Evolutionary conservation across 208 protist genomes (phyloP), one percentile per base, ranked within the genome.

Genomic region (Trypanosoma platydactyli): DNA sequence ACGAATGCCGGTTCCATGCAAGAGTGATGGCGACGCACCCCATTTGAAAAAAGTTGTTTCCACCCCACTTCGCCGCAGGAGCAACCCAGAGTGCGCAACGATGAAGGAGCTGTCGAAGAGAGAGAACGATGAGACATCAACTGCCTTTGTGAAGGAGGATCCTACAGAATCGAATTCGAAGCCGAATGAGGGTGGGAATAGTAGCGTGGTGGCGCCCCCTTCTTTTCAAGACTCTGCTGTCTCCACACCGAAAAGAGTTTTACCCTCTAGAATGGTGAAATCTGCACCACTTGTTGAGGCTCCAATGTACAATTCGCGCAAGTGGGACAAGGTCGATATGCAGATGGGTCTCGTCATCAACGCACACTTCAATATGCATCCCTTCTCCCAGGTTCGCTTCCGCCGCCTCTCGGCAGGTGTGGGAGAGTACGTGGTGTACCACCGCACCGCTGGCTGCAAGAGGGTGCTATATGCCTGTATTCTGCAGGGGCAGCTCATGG

Each of bases 361-460:
- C 44, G 64, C 51, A 29, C 71, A 89, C 67, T 93, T 88, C 68
- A 40, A 24, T 22, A n/a, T 30, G 7, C 40, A 77, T 60, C 68
- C 76, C 11, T 5, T 59, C 20, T 84, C 77, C 15, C 64, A 70
- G 20, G 79, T 79, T 80, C 83, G 84, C 22, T 80, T 93, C 48
- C 79, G 74, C 30, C 74, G 63, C 13, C 57, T 89, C 11, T 68
- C 76, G 4, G 60, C 80, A 0, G 79, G 64, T 20, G 48, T 68
- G 2, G 86, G 89, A n/a, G 81, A 88, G 78, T 93, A 93, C 66
- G 77, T 91, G 0, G 48, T 91, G 24, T 89, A 89, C 71, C 80
- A 89, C 63, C 73, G 70, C 11, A 51, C 68, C 15, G 71, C 35
- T 12, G 71, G 64, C 3, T 25, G 69, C 29, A 87, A 85, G 62